phyloP scores from a whole-genome alignment of 805 yeast species.

The Limtongia smithiae region DNA sequence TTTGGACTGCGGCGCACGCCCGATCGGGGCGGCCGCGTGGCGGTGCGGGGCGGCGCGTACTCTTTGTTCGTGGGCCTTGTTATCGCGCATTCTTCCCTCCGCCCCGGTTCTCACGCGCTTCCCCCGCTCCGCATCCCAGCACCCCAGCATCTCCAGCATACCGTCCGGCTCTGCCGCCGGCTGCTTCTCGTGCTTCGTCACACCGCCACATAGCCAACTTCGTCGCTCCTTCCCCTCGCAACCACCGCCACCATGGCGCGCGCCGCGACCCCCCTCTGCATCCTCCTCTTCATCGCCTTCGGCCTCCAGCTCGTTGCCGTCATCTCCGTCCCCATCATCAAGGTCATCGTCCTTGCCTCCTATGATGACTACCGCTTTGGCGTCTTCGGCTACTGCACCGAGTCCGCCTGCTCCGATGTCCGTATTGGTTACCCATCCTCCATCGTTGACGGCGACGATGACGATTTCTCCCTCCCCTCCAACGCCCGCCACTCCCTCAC shows the following conservation, averaged over 20 bases:
- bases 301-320: slow-evolving; percentile 58
- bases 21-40: too few relatives aligned
- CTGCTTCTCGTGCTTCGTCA: too few relatives aligned
- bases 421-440: slow-evolving; percentile 44
- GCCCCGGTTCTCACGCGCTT: too few relatives aligned
- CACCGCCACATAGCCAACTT: neutral
- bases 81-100: too few relatives aligned
- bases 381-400: slow-evolving; percentile 63
- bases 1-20: too few relatives aligned
- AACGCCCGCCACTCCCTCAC: slow-evolving; percentile 58
- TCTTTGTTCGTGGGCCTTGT: too few relatives aligned
- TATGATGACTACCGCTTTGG: slow-evolving; percentile 56
- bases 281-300: slow-evolving; percentile 48
- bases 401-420: slow-evolving; percentile 40
- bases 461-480: slow-evolving; percentile 53
- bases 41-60: too few relatives aligned
- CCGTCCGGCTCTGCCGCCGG: too few relatives aligned
- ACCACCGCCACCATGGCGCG: slow-evolving; percentile 14
- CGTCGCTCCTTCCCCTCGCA: neutral
- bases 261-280: slow-evolving; percentile 30
- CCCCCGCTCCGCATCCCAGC: too few relatives aligned
- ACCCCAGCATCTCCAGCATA: too few relatives aligned
- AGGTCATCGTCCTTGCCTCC: slow-evolving; percentile 47
- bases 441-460: slow-evolving; percentile 35
- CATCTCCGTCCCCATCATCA: slow-evolving; percentile 58